phyloP scores from a whole-genome alignment of 2,329 filamentous ascomycete genomes.

The Calonectria multiphialidica region DNA sequence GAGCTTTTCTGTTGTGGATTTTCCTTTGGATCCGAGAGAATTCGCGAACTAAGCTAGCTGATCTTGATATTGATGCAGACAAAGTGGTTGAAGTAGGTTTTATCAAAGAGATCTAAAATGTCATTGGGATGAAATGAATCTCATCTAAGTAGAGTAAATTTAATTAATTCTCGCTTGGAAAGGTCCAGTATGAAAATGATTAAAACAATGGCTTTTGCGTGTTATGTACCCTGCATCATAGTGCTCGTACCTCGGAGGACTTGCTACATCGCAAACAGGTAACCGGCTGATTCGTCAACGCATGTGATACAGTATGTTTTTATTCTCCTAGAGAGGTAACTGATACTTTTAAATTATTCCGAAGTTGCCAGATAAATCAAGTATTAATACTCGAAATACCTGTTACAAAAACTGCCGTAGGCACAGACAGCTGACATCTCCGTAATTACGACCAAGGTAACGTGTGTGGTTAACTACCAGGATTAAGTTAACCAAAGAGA shows the following conservation, averaged over 20 bases:
- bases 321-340: not conserved
- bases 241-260: no score
- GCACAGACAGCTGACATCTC: not conserved
- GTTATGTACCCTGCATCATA: no score
- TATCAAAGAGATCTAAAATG: constrained; percentile 74
- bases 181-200: no score
- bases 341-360: not conserved
- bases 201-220: no score
- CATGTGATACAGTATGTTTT: no score
- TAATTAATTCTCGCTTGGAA: no score
- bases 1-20: constrained; percentile 59
- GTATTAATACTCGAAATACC: not conserved
- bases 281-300: no score
- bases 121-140: no score
- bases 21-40: constrained; percentile 76
- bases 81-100: constrained; percentile 75
- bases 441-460: not conserved
- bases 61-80: constrained; percentile 60
- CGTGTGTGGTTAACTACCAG: not conserved
- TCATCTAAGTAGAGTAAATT: no score
- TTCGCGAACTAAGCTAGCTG: constrained; percentile 72
- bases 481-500: not conserved
- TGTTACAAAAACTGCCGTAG: not conserved
- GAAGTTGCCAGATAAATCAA: not conserved
- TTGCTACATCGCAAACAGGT: no score